Conservation (phyloP, 257 asterid genomes). For the Striga asiatica region DNA sequence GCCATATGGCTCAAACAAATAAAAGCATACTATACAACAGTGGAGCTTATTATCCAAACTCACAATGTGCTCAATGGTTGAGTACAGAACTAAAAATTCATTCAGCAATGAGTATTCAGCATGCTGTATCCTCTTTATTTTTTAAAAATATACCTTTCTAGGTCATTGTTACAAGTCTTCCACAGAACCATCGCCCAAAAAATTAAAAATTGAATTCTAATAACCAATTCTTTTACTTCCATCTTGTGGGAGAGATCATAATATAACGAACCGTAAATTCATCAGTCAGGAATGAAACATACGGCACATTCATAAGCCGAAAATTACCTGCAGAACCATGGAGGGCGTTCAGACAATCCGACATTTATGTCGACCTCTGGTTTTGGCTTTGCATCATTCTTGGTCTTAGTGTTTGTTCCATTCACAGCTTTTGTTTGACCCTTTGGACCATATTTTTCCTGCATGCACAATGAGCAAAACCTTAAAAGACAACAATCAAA, state of each 20-base stretch:
- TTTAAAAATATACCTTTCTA: too few relatives aligned
- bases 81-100: too few relatives aligned
- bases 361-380: constrained; percentile 79
- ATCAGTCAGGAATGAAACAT: constrained; percentile 2
- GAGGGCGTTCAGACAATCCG: constrained; percentile 72
- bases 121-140: too few relatives aligned
- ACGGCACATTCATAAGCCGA: background rate
- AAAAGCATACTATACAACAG: background rate
- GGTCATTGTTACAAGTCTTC: too few relatives aligned
- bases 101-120: too few relatives aligned
- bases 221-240: too few relatives aligned
- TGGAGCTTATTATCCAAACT: too few relatives aligned
- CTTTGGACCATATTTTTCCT: constrained; percentile 97
- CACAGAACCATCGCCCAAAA: too few relatives aligned
- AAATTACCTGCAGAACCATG: constrained; percentile 94
- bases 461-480: constrained; percentile 12
- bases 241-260: background rate
- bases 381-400: constrained; percentile 42
- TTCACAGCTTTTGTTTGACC: constrained; percentile 53
- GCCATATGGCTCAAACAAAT: background rate
- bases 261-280: background rate
- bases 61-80: too few relatives aligned
- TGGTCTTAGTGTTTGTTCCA: constrained; percentile 44
- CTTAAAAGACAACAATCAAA: background rate
- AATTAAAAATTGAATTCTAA: too few relatives aligned